Conservation (phyloP, 2,329 filamentous ascomycete genomes). For the Colletotrichum higginsianum region DNA sequence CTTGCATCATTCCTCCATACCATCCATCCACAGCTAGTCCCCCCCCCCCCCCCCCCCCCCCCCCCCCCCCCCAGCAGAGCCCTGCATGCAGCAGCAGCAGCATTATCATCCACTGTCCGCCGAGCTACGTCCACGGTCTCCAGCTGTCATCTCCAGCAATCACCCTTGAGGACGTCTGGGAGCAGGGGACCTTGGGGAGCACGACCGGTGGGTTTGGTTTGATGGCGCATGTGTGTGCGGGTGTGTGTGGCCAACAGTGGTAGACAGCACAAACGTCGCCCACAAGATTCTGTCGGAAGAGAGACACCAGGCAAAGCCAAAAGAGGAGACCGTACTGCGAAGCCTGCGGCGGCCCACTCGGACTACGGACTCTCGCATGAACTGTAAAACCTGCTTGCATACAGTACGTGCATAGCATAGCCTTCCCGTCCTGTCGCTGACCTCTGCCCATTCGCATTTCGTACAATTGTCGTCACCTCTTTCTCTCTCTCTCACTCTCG, state of each 20-base stretch:
- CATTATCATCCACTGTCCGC: conserved; percentile 18
- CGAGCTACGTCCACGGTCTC: conserved; percentile 29
- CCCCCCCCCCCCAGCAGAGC: conserved; percentile 1
- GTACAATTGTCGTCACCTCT: conserved; percentile 36
- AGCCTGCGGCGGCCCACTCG: conserved; percentile 17
- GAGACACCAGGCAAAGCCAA: neutral
- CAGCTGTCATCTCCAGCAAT: conserved; percentile 29
- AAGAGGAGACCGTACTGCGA: conserved; percentile 10
- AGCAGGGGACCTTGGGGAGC: conserved; percentile 7
- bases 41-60: neutral
- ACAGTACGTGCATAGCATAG: conserved; percentile 32
- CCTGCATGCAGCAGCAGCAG: conserved; percentile 25
- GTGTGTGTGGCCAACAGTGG: neutral
- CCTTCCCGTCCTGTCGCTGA: conserved; percentile 32
- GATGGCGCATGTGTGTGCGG: too few relatives aligned
- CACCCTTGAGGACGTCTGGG: conserved; percentile 13
- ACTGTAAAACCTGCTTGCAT: conserved; percentile 43
- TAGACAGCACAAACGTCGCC: conserved; percentile 1
- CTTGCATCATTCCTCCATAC: conserved; percentile 26
- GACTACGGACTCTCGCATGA: conserved; percentile 39
- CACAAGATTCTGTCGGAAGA: conserved; percentile 6
- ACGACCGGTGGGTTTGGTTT: neutral
- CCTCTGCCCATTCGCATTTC: conserved; percentile 38
- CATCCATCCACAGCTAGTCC: conserved; percentile 25
- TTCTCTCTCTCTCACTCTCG: neutral